These are phyloP conservation scores for Kazachstania africana DNA, from an alignment of 805 yeast genomes.

Conservation along the genomic window DNA sequence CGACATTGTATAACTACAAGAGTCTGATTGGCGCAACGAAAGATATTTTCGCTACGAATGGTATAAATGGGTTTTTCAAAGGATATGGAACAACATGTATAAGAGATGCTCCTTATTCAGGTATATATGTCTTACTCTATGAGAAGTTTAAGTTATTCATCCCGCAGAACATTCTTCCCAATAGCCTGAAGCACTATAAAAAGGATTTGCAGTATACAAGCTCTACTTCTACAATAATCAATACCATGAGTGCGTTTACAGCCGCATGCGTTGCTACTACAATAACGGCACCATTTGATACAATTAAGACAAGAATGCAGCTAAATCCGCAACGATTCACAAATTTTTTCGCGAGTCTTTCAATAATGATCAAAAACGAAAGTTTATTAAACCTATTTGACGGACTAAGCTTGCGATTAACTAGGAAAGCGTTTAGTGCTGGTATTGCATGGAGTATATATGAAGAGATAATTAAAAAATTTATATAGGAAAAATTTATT, in stretches of 20 bases:
- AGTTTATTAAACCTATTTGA: slow-evolving; percentile 53
- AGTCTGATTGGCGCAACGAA: slow-evolving; percentile 50
- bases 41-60: slow-evolving; percentile 41
- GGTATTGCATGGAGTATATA: slow-evolving; percentile 97
- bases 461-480: slow-evolving; percentile 61
- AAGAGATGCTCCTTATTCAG: slow-evolving; percentile 95
- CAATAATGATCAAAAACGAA: slow-evolving; percentile 32
- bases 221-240: slow-evolving; percentile 43
- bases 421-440: slow-evolving; percentile 81
- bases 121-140: slow-evolving; percentile 75
- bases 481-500: slow-evolving; percentile 9
- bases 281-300: slow-evolving; percentile 89
- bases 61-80: slow-evolving; percentile 62
- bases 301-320: slow-evolving; percentile 87
- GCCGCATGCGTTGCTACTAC: slow-evolving; percentile 78
- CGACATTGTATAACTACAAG: slow-evolving; percentile 58
- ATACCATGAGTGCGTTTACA: slow-evolving; percentile 60
- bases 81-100: slow-evolving; percentile 83
- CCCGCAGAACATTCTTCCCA: slow-evolving; percentile 31
- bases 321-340: slow-evolving; percentile 40
- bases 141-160: slow-evolving; percentile 55
- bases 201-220: slow-evolving; percentile 16
- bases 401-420: slow-evolving; percentile 70
- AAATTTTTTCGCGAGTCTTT: slow-evolving; percentile 32
- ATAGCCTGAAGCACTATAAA: slow-evolving; percentile 7